These are phyloP conservation scores for Acmispon strigosus DNA, from an alignment of 306 rosid genomes.

Conservation along the genomic window DNA sequence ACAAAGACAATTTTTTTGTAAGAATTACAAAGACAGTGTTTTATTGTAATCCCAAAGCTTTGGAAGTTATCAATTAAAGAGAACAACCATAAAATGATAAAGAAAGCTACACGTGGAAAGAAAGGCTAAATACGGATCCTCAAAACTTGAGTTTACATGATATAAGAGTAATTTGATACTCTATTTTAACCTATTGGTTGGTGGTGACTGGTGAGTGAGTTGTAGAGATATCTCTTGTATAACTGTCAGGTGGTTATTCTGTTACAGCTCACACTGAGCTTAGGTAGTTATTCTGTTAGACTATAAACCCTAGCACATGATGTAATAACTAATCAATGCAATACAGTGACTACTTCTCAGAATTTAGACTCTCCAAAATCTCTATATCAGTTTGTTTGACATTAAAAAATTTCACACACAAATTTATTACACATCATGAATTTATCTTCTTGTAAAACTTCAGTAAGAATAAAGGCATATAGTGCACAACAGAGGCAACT, in stretches of 20 bases:
- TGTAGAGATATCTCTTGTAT: too few species aligned
- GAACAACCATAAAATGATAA: conserved; percentile 7
- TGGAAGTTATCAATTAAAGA: neutral
- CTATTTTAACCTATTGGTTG: too few species aligned
- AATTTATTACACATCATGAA: neutral
- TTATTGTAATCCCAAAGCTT: neutral
- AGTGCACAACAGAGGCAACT: neutral
- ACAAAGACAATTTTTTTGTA: neutral
- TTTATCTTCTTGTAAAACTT: neutral
- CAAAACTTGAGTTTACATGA: neutral
- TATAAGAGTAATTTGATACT: too few species aligned
- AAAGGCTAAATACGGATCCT: neutral
- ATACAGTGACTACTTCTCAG: too few species aligned
- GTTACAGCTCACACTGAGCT: too few species aligned
- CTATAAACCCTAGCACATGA: too few species aligned
- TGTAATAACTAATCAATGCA: too few species aligned
- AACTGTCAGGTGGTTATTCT: too few species aligned
- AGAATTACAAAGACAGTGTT: neutral
- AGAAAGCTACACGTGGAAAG: neutral
- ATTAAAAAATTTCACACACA: neutral
- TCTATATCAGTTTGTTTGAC: too few species aligned
- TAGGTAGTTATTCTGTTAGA: too few species aligned
- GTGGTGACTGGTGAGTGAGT: too few species aligned
- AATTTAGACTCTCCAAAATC: too few species aligned
- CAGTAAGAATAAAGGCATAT: neutral